Percentiles rank a stretch among this genome's conserved stretches.
Evolutionary conservation across 768 basidiomycete species (phyloP).

Genomic region (Daedalea quercina): DNA sequence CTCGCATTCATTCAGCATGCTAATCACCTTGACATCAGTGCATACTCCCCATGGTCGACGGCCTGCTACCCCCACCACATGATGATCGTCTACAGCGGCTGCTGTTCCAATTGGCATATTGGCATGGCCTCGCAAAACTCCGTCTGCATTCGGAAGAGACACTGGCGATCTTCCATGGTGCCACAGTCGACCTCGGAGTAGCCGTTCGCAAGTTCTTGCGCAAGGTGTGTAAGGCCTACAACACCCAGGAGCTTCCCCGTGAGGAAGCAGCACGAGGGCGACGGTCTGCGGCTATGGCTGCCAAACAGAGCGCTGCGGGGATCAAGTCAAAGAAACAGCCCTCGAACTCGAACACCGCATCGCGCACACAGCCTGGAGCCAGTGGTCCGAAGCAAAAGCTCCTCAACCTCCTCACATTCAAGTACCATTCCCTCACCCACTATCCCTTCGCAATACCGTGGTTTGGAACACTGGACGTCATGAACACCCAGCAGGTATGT

Average conservation of each 20-base stretch:
- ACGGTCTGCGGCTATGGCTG: not conserved
- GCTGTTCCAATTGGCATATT: slow-evolving; percentile 24
- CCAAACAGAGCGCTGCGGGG: not conserved
- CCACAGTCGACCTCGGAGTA: slow-evolving; percentile 19
- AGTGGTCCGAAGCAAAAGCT: not conserved
- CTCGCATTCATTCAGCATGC: no score
- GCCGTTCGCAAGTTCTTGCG: slow-evolving; percentile 23
- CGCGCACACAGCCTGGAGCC: not conserved
- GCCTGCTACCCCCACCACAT: slow-evolving; percentile 15
- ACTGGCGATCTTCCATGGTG: slow-evolving; percentile 18
- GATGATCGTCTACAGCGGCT: slow-evolving; percentile 23
- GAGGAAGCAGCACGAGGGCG: slow-evolving; percentile 24
- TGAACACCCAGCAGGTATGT: slow-evolving; percentile 21
- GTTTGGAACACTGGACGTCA: slow-evolving; percentile 18
- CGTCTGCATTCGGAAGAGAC: slow-evolving; percentile 31
- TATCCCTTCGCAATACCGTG: slow-evolving; percentile 8
- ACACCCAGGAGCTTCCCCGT: slow-evolving; percentile 28
- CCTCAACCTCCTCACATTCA: slow-evolving; percentile 19
- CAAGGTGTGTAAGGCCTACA: slow-evolving; percentile 18
- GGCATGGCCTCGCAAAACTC: slow-evolving; percentile 36
- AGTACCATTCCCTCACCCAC: slow-evolving; percentile 20
- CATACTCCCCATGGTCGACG: slow-evolving; percentile 31
- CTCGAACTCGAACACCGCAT: not conserved
- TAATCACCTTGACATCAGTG: slow-evolving; percentile 17
- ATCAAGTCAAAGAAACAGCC: not conserved